Conservation (phyloP, 306 rosid species). For the Begonia masoniana region DNA sequence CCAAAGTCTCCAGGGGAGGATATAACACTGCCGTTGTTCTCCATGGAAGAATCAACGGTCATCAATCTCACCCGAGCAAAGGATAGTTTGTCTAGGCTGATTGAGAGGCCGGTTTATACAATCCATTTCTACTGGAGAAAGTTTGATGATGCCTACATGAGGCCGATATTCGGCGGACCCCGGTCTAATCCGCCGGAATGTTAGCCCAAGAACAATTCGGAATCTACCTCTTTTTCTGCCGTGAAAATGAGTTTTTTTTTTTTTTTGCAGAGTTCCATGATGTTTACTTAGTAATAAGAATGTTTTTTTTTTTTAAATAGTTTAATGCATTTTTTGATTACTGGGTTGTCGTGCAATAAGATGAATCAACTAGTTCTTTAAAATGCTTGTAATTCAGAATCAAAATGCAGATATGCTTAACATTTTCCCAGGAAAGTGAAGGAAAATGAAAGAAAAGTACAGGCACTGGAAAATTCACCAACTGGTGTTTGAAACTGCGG, state of each 20-base stretch:
- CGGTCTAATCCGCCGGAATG: slow-evolving; percentile 10
- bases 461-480: not conserved
- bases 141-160: slow-evolving; percentile 80
- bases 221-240: not conserved
- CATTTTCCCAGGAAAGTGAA: too few species aligned
- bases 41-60: slow-evolving; percentile 50
- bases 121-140: slow-evolving; percentile 72
- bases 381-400: too few species aligned
- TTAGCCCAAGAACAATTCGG: slow-evolving; percentile 8
- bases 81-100: slow-evolving; percentile 58
- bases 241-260: not conserved
- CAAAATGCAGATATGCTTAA: too few species aligned
- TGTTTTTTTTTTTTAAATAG: not conserved
- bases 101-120: slow-evolving; percentile 69
- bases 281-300: not conserved
- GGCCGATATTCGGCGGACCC: slow-evolving; percentile 87
- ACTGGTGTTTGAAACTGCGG: not conserved
- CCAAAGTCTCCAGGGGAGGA: slow-evolving; percentile 25
- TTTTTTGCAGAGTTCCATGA: not conserved
- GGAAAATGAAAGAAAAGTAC: not conserved
- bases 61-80: slow-evolving; percentile 62
- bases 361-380: too few species aligned
- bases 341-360: too few species aligned
- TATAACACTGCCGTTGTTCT: slow-evolving; percentile 52
- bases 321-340: too few species aligned